Base-by-base conservation (phyloP, 805 yeast genomes). In the Candida ulmi region DNA sequence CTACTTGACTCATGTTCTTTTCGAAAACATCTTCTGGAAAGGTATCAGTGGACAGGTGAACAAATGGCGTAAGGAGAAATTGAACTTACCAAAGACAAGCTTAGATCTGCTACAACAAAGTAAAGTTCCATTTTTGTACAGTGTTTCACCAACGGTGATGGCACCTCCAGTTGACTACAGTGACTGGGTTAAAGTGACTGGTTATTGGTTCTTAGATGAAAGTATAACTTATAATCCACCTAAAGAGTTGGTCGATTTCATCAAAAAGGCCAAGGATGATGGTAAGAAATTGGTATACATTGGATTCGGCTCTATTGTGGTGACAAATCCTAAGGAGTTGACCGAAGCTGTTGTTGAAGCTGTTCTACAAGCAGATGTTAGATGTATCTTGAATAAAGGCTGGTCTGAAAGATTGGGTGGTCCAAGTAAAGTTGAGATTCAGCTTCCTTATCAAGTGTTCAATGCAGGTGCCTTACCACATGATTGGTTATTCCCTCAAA, bases 271-370 rank as follows among this genome's bases (percentile, higher is more conserved):
- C 0, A 65, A 70, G 35, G 52, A 54, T 1, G 80, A 77, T 36
- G 64, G 66, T 1, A 83, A 83, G 58, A 85, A 84, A 54, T 50
- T 91, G 23, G 95, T 88, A 0, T 91, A 91, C 58, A 84, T 91
- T 56, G 98, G 98, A 0, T 91, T 91, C 65, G 98, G 98, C 0
- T 88, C 96, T 0, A 91, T 91, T 58, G 95, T 91, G 7, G 97
- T 91, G 3, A 70, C 80, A 4, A 80, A 91, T 57, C 90, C 97
- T 1, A 72, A 69, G 34, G 83, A 78, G 39, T 70, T 91, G 61
- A 88, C 96, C 1, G 62, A 70, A 46, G 86, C 95, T 0, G 77
- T 91, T 11, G 74, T 80, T 12, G 83, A 83, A 29, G 91, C 96
- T 0, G 95, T 91, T 2, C 46, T 71, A 16, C 78, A 77, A 38